phyloP scores from a whole-genome alignment of 768 basidiomycete species.

The Lactarius vividus region DNA sequence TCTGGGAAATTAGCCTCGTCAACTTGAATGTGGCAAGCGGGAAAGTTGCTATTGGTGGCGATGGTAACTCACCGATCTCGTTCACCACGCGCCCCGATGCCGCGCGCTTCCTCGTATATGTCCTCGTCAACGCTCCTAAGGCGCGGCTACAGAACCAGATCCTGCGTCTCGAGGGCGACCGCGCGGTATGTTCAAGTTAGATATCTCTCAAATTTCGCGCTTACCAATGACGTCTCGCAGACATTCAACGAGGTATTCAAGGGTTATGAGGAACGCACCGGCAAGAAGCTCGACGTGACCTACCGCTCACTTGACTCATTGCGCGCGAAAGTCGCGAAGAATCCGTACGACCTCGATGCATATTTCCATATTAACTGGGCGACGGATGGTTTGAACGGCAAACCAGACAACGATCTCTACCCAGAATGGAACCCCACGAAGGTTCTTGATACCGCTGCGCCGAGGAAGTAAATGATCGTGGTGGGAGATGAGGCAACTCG shows the following conservation, averaged over 20 bases:
- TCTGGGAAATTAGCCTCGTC: constrained; percentile 3
- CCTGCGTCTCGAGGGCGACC: constrained; percentile 26
- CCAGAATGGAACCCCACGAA: constrained; percentile 30
- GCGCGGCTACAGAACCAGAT: constrained; percentile 21
- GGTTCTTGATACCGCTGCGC: constrained; percentile 18
- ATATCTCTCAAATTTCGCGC: neutral
- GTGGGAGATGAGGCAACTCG: neutral
- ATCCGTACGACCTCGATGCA: constrained; percentile 24
- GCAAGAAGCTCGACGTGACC: constrained; percentile 22
- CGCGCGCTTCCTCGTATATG: constrained; percentile 28
- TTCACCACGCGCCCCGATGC: constrained; percentile 28
- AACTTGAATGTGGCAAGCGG: constrained; percentile 19
- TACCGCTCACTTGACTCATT: constrained; percentile 21
- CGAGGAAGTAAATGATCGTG: neutral
- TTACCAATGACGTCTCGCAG: constrained; percentile 7
- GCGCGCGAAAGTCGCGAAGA: constrained; percentile 15
- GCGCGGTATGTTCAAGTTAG: constrained; percentile 15
- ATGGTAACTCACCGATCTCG: constrained; percentile 24
- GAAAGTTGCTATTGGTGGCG: constrained; percentile 23
- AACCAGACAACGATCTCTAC: constrained; percentile 22
- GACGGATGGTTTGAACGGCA: constrained; percentile 15
- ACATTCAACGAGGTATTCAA: constrained; percentile 28
- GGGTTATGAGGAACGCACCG: constrained; percentile 23
- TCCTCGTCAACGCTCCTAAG: constrained; percentile 23
- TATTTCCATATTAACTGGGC: constrained; percentile 18